Base-by-base conservation (phyloP, 495 filamentous ascomycete genomes). In the Hypomontagnella submonticulosa region DNA sequence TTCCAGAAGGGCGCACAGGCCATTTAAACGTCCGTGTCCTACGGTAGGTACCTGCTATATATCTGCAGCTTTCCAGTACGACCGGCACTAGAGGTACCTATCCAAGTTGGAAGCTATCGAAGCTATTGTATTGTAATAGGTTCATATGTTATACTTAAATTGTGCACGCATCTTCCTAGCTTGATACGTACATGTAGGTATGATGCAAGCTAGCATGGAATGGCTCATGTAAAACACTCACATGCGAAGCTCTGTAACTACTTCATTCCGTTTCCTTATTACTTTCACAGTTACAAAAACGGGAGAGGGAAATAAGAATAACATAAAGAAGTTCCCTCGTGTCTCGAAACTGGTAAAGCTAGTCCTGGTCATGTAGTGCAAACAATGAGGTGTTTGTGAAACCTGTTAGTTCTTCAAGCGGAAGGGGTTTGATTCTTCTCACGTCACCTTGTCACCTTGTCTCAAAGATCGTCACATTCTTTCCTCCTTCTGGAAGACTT, bases 1-100 rank as follows among this genome's bases (percentile, higher is more conserved):
- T 73, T 73, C 71, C 57, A 70, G 71, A 73, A 73, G 54, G 66
- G 33, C 12, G 71, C 71, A 73, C 71, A 57, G 71, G 37, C 63
- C 71, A 27, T 37, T 10, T 10, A 50, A 15, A 19, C 46, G 44
- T 71, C 68, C 62, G 53, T 56, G 68, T 61, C 41, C 13, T 30
- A 42, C 41, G 57, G 34, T 38, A 68, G 63, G 63, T 71, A 63
- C 63, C 63, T 49, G 46, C 36, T 60, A 16, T 61, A 20, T 23
- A 57, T 50, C 54, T 63, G 65, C 65, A 61, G 51, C 63, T 57
- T 61, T 56, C 57, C 57, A 61, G 57, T 16, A 40, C 44, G 43
- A 37, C 36, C 50, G 19, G 23, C 37, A 11, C n/a, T 32, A 2
- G 18, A 30, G 43, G 52, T 46, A 54, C 36, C 50, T 16, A n/a